Base-by-base conservation (phyloP, 2,329 filamentous ascomycete genomes). In the Aspergillus calidoustus region DNA sequence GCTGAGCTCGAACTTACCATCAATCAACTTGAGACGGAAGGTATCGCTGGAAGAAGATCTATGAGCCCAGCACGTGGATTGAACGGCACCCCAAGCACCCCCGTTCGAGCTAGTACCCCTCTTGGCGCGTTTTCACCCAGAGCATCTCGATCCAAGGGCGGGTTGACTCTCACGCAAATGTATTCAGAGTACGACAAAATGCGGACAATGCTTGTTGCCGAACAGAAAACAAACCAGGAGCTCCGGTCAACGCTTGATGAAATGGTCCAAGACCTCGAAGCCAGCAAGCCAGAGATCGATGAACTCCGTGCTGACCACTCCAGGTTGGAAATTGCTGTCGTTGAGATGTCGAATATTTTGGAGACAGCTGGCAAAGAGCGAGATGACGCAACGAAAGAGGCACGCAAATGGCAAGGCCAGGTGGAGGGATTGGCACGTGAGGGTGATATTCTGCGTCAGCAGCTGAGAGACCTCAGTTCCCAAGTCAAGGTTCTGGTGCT, bases 401-500 rank as follows among this genome's bases (percentile, higher is more conserved):
- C 90, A 11, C 87, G 93, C 66, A 94, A 91, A 77, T 90, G 89
- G 57, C 89, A 95, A 73, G 86, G 86, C n/a, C 86, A 91, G 60
- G 84, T 93, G 59, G 84, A 85, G 61, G 85, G 85, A 19, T 76
- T 84, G 28, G 76, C 79, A 6, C 84, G 82, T 50, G 93, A 98
- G 77, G 84, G 86, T 34, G 89, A 91, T 63, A 91, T 97, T 44
- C 82, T 96, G 25, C 90, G 90, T 55, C 91, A 93, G 66, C 93
- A 97, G 74, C 83, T 98, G 8, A 90, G 94, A 38, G 95, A 98
- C 75, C 84, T 96, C 22, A 93, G 93, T 70, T 89, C 91, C 1
- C 93, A 99, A 76, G 87, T 97, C 66, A 96, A 96, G 75, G 89
- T 96, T 72, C 85, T 99, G 6, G 84, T 97, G 4, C 91, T 96